Evolutionary conservation across 1,284 basidiomycete species (phyloP).

Genomic region (Tilletia walkeri): DNA sequence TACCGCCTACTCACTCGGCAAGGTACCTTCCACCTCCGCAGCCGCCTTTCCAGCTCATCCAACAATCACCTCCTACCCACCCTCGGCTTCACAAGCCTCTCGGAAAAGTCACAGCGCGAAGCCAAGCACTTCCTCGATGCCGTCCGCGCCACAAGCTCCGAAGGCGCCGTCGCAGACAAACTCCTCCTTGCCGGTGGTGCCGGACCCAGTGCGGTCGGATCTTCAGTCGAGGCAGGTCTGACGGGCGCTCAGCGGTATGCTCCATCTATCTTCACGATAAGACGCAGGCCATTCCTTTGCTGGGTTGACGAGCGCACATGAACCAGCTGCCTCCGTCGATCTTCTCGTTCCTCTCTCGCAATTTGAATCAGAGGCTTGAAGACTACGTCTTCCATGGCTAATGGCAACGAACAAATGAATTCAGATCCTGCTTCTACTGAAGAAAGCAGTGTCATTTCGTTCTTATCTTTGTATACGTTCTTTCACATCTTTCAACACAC

Average conservation of each 20-base stretch:
- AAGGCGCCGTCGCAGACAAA: constrained; percentile 1
- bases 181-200: not conserved
- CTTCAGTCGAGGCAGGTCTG: not conserved
- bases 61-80: not conserved
- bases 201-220: not conserved
- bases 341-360: not conserved
- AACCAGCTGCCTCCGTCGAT: not conserved
- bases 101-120: not conserved
- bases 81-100: not conserved
- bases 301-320: not conserved
- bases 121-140: not conserved
- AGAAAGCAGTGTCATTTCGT: not conserved
- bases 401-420: not conserved
- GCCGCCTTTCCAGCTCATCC: not conserved
- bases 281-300: not conserved
- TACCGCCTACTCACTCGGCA: not conserved
- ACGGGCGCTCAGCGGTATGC: not conserved
- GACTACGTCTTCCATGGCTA: not conserved
- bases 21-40: not conserved
- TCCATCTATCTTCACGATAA: not conserved
- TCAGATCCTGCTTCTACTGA: too few species aligned
- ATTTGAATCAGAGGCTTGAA: not conserved
- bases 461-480: not conserved
- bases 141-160: not conserved
- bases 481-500: not conserved